Base-by-base conservation (phyloP, 2,329 filamentous ascomycete genomes). In the Teratosphaeria destructans region DNA sequence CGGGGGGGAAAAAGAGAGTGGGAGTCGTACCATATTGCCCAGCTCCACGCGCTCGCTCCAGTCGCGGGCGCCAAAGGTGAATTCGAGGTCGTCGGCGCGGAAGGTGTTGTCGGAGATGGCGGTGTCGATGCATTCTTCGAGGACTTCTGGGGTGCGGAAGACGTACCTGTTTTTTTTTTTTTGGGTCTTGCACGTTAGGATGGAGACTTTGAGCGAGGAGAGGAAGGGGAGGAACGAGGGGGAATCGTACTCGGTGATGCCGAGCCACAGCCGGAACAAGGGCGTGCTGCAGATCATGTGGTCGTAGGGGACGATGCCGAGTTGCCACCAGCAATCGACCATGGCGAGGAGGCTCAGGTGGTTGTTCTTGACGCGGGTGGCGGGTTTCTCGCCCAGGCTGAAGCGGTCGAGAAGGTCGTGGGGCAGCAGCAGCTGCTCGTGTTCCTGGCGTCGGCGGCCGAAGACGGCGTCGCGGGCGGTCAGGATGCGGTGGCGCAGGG, bases 281-380 rank as follows among this genome's bases (percentile, higher is more conserved):
- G 94, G 94, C 47, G 94, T 99, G 58, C 91, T 96, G 78, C 94
- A 99, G 66, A 99, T 95, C 92, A 99, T 99, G 78, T 99, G 95
- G 75, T 99, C 93, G 74, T 99, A 99, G 0, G 94, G 94, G 55
- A 95, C 88, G 68, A 96, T 99, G 37, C 86, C 88, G 54, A 97
- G 82, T 66, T 90, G 89, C 71, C 89, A 94, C 94, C 94, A 99
- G 76, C 93, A 97, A 77, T 99, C 94, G 52, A 97, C 95, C 84
- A 99, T 99, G 54, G 92, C 94, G 53, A 99, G 81, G 60, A 99
- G 80, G 72, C 87, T 92, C 34, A 99, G 82, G 74, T 99, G 95
- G 72, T 94, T 99, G 76, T 99, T 99, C 57, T 88, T 90, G 23
- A 90, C 83, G 61, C 81, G 79, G 68, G 86, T 81, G 59, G 84